Evolutionary conservation across 805 yeast species (phyloP), one percentile per base, ranked within the genome.

Genomic region (Kazachstania taianensis): DNA sequence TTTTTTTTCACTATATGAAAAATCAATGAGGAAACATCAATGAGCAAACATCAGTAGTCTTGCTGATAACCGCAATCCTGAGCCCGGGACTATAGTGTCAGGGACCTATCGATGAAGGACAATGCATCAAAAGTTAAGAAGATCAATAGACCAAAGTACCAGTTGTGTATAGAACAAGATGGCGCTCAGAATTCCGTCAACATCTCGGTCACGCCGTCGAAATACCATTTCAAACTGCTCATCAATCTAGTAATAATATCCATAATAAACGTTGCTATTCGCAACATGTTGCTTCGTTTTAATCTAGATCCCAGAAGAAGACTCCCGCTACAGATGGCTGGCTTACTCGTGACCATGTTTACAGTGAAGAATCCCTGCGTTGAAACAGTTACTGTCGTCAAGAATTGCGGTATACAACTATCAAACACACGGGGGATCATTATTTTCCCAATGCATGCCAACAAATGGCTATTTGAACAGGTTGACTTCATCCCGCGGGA

Each of bases 401-500:
- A 48, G 32, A 43, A 45, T 27, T 45, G 43, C 34, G 62, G 62
- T 7, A 38, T 57, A 7, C 54, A 55, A 36, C 36, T 50, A 2
- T 36, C 48, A 2, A 41, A 40, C 9, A 28, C 34, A 19, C 34
- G 34, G 13, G 62, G 62, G 5, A 31, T 44, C 4, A 40, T 46
- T n/a, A 13, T 55, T 13, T 38, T 54, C 5, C 56, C 62, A 3
- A 29, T 27, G 2, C 5, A n/a, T 1, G 20, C 42, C 28, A 52
- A 53, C 30, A 15, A 35, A 3, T 26, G 28, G 4, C 31, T 44
- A 20, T 38, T 49, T 5, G 32, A 25, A 14, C 32, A 37, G 16
- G 32, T 35, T 12, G 40, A 59, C 19, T 79, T 82, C 51, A 66
- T 79, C 8, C 79, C 86, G 0, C 57, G 66, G 26, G 70, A 68